A percentile compares a stretch with the other conserved stretches of the same genome.
These are phyloP conservation scores for Sarcodon aspratus DNA, from an alignment of 768 basidiomycete species.

Conservation along the genomic window DNA sequence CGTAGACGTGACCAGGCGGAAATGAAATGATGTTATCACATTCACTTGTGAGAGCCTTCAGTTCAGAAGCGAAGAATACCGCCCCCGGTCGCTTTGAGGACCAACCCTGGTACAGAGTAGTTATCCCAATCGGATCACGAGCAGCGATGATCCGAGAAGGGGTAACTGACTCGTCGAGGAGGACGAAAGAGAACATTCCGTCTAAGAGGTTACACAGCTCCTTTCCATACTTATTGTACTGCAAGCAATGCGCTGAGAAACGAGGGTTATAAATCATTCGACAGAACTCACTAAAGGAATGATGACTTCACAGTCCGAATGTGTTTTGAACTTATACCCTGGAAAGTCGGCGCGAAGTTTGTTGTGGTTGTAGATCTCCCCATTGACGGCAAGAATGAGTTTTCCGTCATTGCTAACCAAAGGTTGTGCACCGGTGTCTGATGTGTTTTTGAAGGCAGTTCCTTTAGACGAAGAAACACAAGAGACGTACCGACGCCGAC, in stretches of 20 bases:
- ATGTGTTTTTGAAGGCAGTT: background rate
- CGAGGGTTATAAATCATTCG: background rate
- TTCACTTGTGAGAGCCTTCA: conserved; percentile 83
- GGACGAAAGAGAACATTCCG: conserved; percentile 98
- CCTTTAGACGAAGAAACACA: conserved; percentile 1
- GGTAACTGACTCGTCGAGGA: conserved; percentile 85
- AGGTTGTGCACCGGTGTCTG: conserved; percentile 96
- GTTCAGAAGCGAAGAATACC: conserved; percentile 90
- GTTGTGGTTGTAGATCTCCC: conserved; percentile 97
- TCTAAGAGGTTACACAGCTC: conserved; percentile 74
- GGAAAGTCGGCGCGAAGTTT: conserved; percentile 58
- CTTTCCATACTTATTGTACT: conserved; percentile 82
- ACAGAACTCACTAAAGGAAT: conserved; percentile 59
- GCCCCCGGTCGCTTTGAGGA: conserved; percentile 70
- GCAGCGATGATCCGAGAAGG: conserved; percentile 91
- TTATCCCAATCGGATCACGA: conserved; percentile 95
- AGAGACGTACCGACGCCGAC: conserved; percentile 82
- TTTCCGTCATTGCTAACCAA: conserved; percentile 80
- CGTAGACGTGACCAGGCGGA: conserved; percentile 95
- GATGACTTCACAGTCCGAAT: conserved; percentile 97
- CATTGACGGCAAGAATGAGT: conserved; percentile 84
- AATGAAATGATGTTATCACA: conserved; percentile 94
- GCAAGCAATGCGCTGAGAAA: background rate
- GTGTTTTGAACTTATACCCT: conserved; percentile 81
- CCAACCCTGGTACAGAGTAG: conserved; percentile 98